Evolutionary conservation across 2,329 filamentous ascomycete species (phyloP).

Genomic region (Aspergillus uvarum): DNA sequence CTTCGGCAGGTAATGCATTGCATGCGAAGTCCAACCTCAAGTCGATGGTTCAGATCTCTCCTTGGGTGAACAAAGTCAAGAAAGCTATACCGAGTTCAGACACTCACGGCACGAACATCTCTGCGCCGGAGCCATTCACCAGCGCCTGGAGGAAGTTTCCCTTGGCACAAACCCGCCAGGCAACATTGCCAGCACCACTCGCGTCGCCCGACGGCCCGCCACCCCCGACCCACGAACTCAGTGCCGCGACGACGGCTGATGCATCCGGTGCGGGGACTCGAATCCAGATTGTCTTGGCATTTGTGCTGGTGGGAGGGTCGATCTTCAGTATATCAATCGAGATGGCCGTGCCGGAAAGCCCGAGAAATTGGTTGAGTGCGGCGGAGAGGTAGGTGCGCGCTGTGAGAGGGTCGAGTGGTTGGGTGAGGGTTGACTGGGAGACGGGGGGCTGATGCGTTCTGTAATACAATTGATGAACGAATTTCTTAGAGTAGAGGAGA

Average conservation of each 20-base stretch:
- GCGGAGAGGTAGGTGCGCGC: constrained; percentile 46
- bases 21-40: not conserved
- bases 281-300: constrained; percentile 39
- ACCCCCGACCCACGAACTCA: constrained; percentile 49
- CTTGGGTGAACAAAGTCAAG: not conserved
- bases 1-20: not conserved
- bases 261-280: constrained; percentile 48
- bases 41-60: not conserved
- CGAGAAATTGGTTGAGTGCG: constrained; percentile 50
- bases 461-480: constrained; percentile 1
- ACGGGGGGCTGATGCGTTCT: constrained; percentile 32
- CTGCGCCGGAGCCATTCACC: constrained; percentile 34
- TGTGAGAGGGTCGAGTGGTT: constrained; percentile 47
- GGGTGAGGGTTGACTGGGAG: constrained; percentile 15
- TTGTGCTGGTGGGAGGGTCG: not conserved
- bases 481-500: not conserved
- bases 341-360: constrained; percentile 48
- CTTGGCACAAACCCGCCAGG: constrained; percentile 41
- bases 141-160: constrained; percentile 39
- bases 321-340: constrained; percentile 49
- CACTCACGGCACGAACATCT: constrained; percentile 33
- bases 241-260: constrained; percentile 42
- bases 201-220: constrained; percentile 8
- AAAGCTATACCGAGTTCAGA: not conserved
- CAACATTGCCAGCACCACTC: constrained; percentile 26